phyloP scores from a whole-genome alignment of 345 rosid species.

The Arabidopsis suecica region DNA sequence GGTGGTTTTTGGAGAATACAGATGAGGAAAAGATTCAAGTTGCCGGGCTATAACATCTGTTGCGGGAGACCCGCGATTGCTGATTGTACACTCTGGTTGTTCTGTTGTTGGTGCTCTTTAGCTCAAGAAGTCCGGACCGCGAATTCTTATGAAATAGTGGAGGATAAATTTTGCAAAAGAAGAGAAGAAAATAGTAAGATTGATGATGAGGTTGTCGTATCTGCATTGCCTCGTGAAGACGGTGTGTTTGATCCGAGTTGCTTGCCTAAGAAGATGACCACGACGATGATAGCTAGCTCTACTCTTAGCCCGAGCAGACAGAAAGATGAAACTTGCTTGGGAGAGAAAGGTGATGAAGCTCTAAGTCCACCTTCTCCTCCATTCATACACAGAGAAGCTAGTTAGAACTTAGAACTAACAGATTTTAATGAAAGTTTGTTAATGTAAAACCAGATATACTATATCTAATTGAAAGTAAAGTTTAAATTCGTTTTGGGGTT shows the following conservation, averaged over 20 bases:
- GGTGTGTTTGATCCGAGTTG: conserved; percentile 34
- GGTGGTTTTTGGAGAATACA: conserved; percentile 99
- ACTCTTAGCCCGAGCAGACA: conserved; percentile 44
- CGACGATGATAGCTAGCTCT: conserved; percentile 39
- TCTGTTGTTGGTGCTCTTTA: conserved; percentile 90
- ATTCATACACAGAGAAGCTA: conserved; percentile 57
- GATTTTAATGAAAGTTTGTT: background rate
- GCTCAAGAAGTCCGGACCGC: conserved; percentile 93
- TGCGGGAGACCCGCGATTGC: conserved; percentile 58
- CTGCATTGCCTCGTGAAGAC: conserved; percentile 58
- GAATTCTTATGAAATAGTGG: conserved; percentile 68
- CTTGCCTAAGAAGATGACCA: conserved; percentile 37
- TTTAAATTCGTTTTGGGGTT: background rate
- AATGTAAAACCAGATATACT: background rate
- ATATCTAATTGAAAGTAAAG: background rate
- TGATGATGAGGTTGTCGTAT: conserved; percentile 39
- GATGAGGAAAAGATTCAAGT: conserved; percentile 81
- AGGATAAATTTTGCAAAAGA: conserved; percentile 53
- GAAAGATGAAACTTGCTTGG: conserved; percentile 43
- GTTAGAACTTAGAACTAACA: conserved; percentile 29
- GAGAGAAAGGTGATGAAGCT: conserved; percentile 53
- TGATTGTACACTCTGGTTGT: conserved; percentile 84
- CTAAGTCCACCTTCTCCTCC: conserved; percentile 72
- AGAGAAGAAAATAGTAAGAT: conserved; percentile 37
- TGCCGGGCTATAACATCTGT: conserved; percentile 77